phyloP scores from a whole-genome alignment of 192 early-diverging fungal genomes.

The Obelidium mucronatum region DNA sequence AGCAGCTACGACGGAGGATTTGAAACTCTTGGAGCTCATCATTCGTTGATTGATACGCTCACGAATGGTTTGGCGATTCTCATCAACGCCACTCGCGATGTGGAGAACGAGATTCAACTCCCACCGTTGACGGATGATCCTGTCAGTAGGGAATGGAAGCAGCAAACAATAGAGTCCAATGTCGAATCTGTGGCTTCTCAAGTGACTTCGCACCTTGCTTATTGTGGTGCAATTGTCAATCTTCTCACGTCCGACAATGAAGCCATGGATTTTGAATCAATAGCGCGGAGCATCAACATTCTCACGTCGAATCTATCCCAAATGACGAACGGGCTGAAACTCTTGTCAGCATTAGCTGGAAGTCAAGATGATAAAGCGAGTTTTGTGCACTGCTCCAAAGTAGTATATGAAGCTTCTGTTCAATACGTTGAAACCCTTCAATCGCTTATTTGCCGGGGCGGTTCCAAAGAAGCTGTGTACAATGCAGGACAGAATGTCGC shows the following conservation, averaged over 20 bases:
- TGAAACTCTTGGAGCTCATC: conserved; percentile 56
- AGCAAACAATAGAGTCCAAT: conserved; percentile 64
- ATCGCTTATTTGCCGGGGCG: conserved; percentile 48
- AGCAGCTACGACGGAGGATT: background rate
- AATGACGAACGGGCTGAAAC: conserved; percentile 61
- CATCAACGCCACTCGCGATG: conserved; percentile 47
- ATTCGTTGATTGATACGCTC: conserved; percentile 53
- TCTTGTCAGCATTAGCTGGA: conserved; percentile 52
- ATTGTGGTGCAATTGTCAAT: conserved; percentile 56
- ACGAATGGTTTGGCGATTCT: conserved; percentile 56
- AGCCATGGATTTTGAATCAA: conserved; percentile 61
- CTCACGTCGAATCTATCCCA: conserved; percentile 59
- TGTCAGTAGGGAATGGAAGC: conserved; percentile 56
- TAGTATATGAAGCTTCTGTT: conserved; percentile 39
- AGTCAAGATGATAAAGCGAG: conserved; percentile 46
- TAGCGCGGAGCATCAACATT: conserved; percentile 49
- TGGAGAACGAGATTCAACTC: conserved; percentile 51
- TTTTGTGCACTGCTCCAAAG: conserved; percentile 47
- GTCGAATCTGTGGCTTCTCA: conserved; percentile 56
- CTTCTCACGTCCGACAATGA: conserved; percentile 52
- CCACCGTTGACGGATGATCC: conserved; percentile 60
- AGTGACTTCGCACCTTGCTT: conserved; percentile 53
- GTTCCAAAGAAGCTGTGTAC: conserved; percentile 47
- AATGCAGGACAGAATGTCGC: conserved; percentile 41
- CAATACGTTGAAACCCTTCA: conserved; percentile 50